A percentile compares a stretch with the other conserved stretches of the same genome.
Conservation (phyloP, 768 basidiomycete species). For the Dentipellis sp. region DNA sequence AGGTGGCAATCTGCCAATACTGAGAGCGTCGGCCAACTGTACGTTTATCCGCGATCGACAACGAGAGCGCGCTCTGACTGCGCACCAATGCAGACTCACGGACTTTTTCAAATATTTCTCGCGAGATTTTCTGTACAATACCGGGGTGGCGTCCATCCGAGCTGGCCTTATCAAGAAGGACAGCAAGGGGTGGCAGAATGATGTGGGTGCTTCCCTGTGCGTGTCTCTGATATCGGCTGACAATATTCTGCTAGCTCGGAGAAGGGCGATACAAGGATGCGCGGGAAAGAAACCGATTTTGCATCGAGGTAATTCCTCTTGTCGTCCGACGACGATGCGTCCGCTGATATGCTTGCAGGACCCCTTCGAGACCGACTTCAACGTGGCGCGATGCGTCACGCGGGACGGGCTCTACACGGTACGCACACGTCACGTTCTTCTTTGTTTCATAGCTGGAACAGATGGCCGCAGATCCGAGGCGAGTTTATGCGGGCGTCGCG, state of each 20-base stretch:
- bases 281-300: conserved; percentile 88
- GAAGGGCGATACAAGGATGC: conserved; percentile 48
- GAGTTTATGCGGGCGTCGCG: conserved; percentile 96
- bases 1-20: conserved; percentile 92
- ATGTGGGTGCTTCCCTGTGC: conserved; percentile 21
- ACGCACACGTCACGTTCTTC: conserved; percentile 17
- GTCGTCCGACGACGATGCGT: not conserved
- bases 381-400: conserved; percentile 94
- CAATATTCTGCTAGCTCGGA: conserved; percentile 10
- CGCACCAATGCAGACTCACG: conserved; percentile 56
- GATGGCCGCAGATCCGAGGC: conserved; percentile 70
- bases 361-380: conserved; percentile 94
- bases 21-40: conserved; percentile 92
- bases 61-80: conserved; percentile 1
- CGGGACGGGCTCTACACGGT: conserved; percentile 94
- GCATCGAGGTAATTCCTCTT: conserved; percentile 68
- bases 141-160: conserved; percentile 85
- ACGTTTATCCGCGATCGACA: conserved; percentile 20
- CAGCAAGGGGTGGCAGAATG: conserved; percentile 89
- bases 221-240: not conserved
- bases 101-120: conserved; percentile 98
- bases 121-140: conserved; percentile 87
- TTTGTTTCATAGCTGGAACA: conserved; percentile 5
- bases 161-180: conserved; percentile 86
- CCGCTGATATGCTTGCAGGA: conserved; percentile 43